Base-by-base conservation (phyloP, 441 rosid genomes). In the Eruca vesicaria region DNA sequence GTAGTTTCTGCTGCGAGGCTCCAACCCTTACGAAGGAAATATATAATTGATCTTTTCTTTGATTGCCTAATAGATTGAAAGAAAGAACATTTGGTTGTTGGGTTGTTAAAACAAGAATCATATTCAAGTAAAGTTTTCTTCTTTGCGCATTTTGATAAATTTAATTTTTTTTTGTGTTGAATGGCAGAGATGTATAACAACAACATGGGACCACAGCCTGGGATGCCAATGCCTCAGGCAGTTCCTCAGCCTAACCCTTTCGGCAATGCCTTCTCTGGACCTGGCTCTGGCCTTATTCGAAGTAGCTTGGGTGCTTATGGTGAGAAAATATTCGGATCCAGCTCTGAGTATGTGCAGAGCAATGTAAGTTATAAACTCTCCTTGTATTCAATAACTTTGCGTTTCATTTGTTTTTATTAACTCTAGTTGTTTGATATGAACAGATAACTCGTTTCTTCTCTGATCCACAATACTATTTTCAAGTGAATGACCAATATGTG, bases 321-420 rank as follows among this genome's bases (percentile, higher is more conserved):
- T 31, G 99, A 86, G 84, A 92, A 85, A 79, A 85, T 90, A 64
- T 79, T 92, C 7, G 99, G 99, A 16, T 89, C 99, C 1, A 90
- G 97, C 77, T 90, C 97, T 33, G 98, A 94, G 77, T 94, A 94
- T 70, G 98, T 94, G 66, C 98, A 94, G 84, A 89, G 98, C 83
- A 92, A 94, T 26, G 57, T 52, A 52, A 48, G 55, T 48, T 48
- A 16, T 48, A 48, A 50, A 52, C 57, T 14, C 2, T 52, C 1
- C 69, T 38, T 48, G 16, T 38, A 19, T 43, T 52, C 10, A 20
- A 23, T 3, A 12, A 21, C 50, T 21, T 11, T 14, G 56, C 0
- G 6, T 53, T 73, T 68, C 50, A 0, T 52, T 63, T 68, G 45
- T 43, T 28, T 36, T 36, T 32, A 6, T 32, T 38, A 72, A 52